phyloP scores from a whole-genome alignment of 73 alveolate genomes.

The Tetrahymena elliotti region DNA sequence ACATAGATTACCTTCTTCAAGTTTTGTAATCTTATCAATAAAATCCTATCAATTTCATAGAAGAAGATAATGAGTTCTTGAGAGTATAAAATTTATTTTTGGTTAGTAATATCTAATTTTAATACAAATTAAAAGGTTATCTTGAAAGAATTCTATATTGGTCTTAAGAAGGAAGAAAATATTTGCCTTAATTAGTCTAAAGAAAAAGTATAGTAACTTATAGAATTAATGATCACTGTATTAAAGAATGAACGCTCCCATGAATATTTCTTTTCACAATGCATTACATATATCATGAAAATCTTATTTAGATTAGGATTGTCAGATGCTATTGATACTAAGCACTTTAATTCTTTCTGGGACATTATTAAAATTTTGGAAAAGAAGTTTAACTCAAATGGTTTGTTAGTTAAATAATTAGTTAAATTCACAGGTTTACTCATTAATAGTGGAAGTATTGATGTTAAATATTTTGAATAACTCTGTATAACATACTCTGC shows the following conservation, averaged over 20 bases:
- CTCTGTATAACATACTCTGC: background rate
- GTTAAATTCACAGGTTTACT: background rate
- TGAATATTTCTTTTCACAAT: background rate
- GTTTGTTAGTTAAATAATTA: background rate
- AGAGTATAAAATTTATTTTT: background rate
- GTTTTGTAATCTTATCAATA: background rate
- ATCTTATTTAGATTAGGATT: background rate
- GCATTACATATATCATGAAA: background rate
- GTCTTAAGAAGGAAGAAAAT: background rate
- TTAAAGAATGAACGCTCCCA: background rate
- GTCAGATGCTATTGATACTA: background rate
- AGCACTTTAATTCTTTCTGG: background rate
- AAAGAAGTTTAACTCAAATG: background rate
- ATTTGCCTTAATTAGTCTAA: background rate
- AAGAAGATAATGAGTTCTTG: background rate
- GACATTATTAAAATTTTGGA: background rate
- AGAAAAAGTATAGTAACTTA: background rate
- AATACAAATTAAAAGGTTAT: background rate
- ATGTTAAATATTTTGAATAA: background rate
- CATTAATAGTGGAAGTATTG: background rate
- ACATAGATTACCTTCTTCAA: background rate
- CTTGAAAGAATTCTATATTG: background rate
- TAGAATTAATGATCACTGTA: background rate
- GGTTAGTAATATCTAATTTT: background rate
- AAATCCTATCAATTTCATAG: background rate